Base-by-base conservation (phyloP, 768 basidiomycete species). In the Termitomyces sp. region DNA sequence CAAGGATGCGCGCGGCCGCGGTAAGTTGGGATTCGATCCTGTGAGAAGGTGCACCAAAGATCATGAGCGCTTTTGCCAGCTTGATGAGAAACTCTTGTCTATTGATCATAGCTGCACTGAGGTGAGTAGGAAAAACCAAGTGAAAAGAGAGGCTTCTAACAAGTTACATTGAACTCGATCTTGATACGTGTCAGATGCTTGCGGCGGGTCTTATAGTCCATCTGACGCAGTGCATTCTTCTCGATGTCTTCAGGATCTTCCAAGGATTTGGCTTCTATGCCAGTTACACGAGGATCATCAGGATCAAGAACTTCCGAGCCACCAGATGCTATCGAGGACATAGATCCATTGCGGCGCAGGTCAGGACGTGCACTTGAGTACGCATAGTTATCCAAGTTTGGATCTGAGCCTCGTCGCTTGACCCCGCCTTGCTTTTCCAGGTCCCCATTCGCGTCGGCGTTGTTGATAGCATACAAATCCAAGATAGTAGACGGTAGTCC, bases 1-100 rank as follows among this genome's bases (percentile, higher is more conserved):
- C 93, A 18, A 98, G 85, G 53, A 95, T 93, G 16, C 87, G 82
- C 0, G 95, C 92, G 8, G 92, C 92, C 10, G 94, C 89, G 33
- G 89, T 79, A 39, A 98, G 84, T 69, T 97, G 95, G 2, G 93
- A 88, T 72, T 96, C 94, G 59, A 98, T 91, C 33, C 95, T 86
- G 74, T 98, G 95, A 24, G 92, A 93, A 0, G 94, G 93, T 18
- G 94, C 92, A 5, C 94, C 93, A 67, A 91, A 95, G 13, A 86
- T 86, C 91, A 98, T 95, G 40, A 97, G 78, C 18, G 91, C 86
- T 59, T 87, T 83, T 16, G 93, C 92, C 27, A 97, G 82, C 68
- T 86, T 92, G 68, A 94, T 81, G 34, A 97, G 73, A 73, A 96
- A 98, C 55, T 85, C 84, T 62, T 95, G 93, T 56, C 95, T 82